Conservation (phyloP, 2,329 filamentous ascomycete genomes). For the Fusarium floridanum region DNA sequence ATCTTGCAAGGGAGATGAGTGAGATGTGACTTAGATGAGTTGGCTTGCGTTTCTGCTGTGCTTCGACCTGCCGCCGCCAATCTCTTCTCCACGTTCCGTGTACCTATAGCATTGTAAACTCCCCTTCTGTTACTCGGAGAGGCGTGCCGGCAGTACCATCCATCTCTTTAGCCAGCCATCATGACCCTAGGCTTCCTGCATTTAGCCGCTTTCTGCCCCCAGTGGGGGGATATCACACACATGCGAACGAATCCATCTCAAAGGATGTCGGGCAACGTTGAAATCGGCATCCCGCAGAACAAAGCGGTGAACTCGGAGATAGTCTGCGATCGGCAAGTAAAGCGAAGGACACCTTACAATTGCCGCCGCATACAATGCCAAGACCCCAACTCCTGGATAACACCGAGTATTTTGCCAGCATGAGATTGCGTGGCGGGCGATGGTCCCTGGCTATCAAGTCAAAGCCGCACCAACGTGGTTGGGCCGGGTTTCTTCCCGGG, state of each 20-base stretch:
- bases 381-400: conserved; percentile 5
- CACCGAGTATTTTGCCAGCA: neutral
- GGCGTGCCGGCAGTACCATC: conserved; percentile 18
- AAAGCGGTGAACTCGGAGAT: conserved; percentile 13
- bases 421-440: conserved; percentile 19
- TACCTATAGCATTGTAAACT: neutral
- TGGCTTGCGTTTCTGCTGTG: conserved; percentile 5
- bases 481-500: conserved; percentile 17
- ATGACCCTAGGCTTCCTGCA: conserved; percentile 18
- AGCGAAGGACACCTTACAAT: neutral
- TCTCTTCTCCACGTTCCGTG: conserved; percentile 12
- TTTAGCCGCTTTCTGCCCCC: conserved; percentile 18
- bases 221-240: conserved; percentile 15
- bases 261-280: neutral
- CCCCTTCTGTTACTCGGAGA: conserved; percentile 3
- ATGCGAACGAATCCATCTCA: conserved; percentile 2
- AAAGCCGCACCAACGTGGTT: neutral
- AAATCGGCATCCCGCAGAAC: conserved; percentile 3
- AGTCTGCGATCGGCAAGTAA: conserved; percentile 18
- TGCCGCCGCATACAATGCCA: neutral
- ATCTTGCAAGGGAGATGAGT: conserved; percentile 11
- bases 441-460: neutral
- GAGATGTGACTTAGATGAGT: conserved; percentile 6
- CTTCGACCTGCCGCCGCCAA: conserved; percentile 1
- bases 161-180: conserved; percentile 31